Percentiles rank a stretch among this genome's conserved stretches.
These are phyloP conservation scores for Phylloporus gajari DNA, from an alignment of 1,284 basidiomycete species.

Conservation along the genomic window DNA sequence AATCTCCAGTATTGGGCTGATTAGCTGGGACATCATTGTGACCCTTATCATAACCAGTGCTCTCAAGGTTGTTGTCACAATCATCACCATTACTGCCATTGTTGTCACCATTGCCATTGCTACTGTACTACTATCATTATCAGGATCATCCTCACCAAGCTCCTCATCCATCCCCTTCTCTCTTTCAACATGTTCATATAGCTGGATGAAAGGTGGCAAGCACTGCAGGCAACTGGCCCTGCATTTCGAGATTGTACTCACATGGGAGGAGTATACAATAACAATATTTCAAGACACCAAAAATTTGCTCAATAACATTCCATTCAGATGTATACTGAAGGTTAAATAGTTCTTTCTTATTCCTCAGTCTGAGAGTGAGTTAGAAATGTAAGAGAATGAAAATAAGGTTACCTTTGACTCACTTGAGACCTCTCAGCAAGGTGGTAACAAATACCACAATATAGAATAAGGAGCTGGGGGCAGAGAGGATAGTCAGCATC, in stretches of 20 bases:
- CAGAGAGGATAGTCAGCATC: not conserved
- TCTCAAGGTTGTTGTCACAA: not conserved
- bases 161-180: not conserved
- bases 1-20: not conserved
- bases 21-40: not conserved
- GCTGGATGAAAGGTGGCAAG: slow-evolving; percentile 49
- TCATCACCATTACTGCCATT: too few relatives aligned
- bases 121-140: too few relatives aligned
- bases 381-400: too few relatives aligned
- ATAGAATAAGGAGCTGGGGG: not conserved
- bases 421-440: not conserved
- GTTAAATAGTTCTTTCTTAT: too few relatives aligned
- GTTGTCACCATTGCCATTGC: too few relatives aligned
- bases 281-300: slow-evolving; percentile 2
- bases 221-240: slow-evolving; percentile 44
- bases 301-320: too few relatives aligned
- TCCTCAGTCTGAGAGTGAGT: too few relatives aligned
- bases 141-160: too few relatives aligned
- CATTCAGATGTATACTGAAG: too few relatives aligned
- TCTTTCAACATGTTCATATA: not conserved
- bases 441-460: not conserved
- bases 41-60: not conserved
- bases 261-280: slow-evolving; percentile 43
- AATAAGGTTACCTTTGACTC: too few relatives aligned
- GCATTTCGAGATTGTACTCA: slow-evolving; percentile 41